Conservation (phyloP, 2,329 filamentous ascomycete species). For the Hypoxylon sp. region DNA sequence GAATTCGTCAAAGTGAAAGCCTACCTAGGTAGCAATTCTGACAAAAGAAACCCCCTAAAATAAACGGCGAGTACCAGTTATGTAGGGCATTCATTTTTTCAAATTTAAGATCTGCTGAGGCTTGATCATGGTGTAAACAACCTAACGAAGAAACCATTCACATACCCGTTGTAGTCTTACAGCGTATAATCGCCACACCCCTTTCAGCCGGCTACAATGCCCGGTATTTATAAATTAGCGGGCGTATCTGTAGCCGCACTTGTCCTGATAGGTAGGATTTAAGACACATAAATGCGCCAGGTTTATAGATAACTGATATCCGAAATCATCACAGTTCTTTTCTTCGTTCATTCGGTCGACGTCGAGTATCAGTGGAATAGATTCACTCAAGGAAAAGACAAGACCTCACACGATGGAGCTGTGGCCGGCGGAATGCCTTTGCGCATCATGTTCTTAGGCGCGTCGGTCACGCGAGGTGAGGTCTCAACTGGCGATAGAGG, state of each 20-base stretch:
- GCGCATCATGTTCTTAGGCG: constrained; percentile 50
- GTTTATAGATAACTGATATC: constrained; percentile 23
- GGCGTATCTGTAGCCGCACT: constrained; percentile 23
- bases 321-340: constrained; percentile 22
- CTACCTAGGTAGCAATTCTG: not conserved
- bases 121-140: constrained; percentile 19
- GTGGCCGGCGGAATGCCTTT: constrained; percentile 47
- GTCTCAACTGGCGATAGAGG: constrained; percentile 47
- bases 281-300: not conserved
- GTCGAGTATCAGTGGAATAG: constrained; percentile 42
- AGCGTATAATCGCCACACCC: not conserved
- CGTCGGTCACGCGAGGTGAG: constrained; percentile 49
- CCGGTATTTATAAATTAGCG: constrained; percentile 30
- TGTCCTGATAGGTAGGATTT: constrained; percentile 32
- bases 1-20: constrained; percentile 9
- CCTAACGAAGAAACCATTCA: constrained; percentile 8
- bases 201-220: constrained; percentile 28
- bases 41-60: not conserved
- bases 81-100: not conserved
- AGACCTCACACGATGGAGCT: constrained; percentile 19
- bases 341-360: constrained; percentile 44
- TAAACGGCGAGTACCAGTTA: not conserved
- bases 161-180: not conserved
- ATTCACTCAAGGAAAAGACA: constrained; percentile 18
- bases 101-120: constrained; percentile 5